Evolutionary conservation across 345 rosid genomes (phyloP).

Genomic region (Eucalyptus pauciflora): DNA sequence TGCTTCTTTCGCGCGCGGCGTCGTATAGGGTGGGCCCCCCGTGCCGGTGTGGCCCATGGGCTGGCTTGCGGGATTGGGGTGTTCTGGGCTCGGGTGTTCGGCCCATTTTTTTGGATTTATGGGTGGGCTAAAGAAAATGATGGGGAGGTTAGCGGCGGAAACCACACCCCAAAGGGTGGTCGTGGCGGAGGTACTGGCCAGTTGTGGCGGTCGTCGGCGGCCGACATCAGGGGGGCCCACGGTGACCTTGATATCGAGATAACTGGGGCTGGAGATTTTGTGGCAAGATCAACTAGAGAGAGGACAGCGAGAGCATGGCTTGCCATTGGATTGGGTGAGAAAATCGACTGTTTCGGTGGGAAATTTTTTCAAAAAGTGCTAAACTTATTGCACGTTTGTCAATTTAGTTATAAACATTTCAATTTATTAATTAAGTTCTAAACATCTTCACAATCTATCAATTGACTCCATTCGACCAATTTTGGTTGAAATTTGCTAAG

Average conservation of each 20-base stretch:
- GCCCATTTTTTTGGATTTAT: neutral
- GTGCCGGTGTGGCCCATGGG: neutral
- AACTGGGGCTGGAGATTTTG: neutral
- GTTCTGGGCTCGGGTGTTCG: neutral
- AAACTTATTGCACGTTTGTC: rapidly evolving
- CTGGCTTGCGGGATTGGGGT: neutral
- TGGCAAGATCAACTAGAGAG: neutral
- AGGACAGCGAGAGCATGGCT: neutral
- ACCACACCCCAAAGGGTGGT: neutral
- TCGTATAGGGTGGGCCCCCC: neutral
- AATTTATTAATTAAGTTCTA: too few species aligned
- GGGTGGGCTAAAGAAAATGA: neutral
- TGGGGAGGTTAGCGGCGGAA: neutral
- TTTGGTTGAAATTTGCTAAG: too few species aligned
- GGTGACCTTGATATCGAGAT: neutral
- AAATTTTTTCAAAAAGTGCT: neutral
- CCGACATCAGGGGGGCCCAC: neutral
- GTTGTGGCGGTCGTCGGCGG: neutral
- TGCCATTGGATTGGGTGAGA: neutral
- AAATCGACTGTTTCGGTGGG: neutral
- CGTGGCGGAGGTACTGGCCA: neutral
- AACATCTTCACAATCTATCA: too few species aligned
- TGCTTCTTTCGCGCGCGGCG: neutral
- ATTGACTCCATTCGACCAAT: neutral
- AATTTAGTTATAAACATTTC: rapidly evolving